phyloP scores from a whole-genome alignment of 108 stramenopile genomes.

The Nitzschia putrida region DNA sequence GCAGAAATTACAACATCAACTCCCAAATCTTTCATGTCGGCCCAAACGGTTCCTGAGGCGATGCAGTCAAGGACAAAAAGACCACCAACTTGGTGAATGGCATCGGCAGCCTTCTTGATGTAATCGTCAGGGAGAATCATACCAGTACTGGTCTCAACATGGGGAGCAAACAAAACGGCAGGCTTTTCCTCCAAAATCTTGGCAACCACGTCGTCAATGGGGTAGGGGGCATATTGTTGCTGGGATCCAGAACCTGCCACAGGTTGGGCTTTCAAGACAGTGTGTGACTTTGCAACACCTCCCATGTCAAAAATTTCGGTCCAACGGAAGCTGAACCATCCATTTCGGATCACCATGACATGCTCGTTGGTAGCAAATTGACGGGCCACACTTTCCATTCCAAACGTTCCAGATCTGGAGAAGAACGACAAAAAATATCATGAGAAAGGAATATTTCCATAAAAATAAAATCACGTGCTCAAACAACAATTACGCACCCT shows the following conservation, averaged over 20 bases:
- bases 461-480: background rate
- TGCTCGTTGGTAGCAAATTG: constrained; percentile 90
- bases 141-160: constrained; percentile 91
- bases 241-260: constrained; percentile 45
- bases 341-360: constrained; percentile 91
- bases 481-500: constrained; percentile 56
- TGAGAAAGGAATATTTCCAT: constrained; percentile 1
- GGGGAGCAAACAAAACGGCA: constrained; percentile 83
- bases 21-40: constrained; percentile 90
- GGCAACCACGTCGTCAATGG: constrained; percentile 84
- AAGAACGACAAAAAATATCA: constrained; percentile 1
- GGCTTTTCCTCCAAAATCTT: constrained; percentile 83
- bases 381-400: constrained; percentile 90
- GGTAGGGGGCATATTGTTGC: constrained; percentile 74
- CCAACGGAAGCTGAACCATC: constrained; percentile 93
- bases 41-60: constrained; percentile 90
- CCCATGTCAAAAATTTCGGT: constrained; percentile 88
- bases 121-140: constrained; percentile 92
- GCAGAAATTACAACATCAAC: constrained; percentile 90
- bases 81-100: constrained; percentile 86
- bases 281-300: constrained; percentile 70
- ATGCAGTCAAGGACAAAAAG: constrained; percentile 93
- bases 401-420: constrained; percentile 79
- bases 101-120: constrained; percentile 73
- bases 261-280: constrained; percentile 83